Evolutionary conservation across 2,329 filamentous ascomycete species (phyloP).

Genomic region (Fusarium nodosum): DNA sequence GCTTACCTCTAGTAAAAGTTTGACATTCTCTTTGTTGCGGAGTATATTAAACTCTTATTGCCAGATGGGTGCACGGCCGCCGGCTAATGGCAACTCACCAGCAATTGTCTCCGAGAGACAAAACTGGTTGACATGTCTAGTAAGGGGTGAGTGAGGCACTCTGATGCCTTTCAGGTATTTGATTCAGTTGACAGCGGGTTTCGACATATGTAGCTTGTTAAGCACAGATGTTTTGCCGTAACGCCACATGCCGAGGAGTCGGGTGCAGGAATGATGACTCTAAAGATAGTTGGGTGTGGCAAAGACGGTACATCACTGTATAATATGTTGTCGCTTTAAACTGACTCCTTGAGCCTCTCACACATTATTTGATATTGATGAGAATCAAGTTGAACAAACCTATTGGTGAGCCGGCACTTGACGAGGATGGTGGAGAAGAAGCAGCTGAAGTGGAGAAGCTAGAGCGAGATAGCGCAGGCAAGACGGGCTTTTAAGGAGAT

Average conservation of each 20-base stretch:
- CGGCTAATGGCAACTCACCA: background rate
- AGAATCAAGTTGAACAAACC: constrained; percentile 1
- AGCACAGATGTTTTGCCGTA: background rate
- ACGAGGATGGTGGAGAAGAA: constrained; percentile 12
- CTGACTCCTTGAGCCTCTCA: background rate
- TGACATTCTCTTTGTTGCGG: background rate
- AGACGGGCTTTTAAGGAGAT: constrained; percentile 20
- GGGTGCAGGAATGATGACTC: background rate
- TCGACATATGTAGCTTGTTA: constrained; percentile 6
- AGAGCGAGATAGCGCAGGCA: constrained; percentile 31
- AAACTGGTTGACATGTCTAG: background rate
- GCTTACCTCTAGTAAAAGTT: background rate
- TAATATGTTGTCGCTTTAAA: background rate
- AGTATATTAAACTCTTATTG: background rate
- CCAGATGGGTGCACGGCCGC: too few species aligned
- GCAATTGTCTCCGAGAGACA: background rate
- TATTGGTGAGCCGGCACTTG: constrained; percentile 36
- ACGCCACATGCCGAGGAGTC: background rate
- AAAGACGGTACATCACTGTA: background rate
- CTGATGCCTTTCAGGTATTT: constrained; percentile 3
- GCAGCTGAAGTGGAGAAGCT: constrained; percentile 32
- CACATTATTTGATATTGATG: background rate
- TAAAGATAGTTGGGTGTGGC: background rate
- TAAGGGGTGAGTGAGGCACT: background rate
- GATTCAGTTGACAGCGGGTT: constrained; percentile 7